phyloP scores from a whole-genome alignment of 495 filamentous ascomycete species.

The Parathielavia appendiculata region DNA sequence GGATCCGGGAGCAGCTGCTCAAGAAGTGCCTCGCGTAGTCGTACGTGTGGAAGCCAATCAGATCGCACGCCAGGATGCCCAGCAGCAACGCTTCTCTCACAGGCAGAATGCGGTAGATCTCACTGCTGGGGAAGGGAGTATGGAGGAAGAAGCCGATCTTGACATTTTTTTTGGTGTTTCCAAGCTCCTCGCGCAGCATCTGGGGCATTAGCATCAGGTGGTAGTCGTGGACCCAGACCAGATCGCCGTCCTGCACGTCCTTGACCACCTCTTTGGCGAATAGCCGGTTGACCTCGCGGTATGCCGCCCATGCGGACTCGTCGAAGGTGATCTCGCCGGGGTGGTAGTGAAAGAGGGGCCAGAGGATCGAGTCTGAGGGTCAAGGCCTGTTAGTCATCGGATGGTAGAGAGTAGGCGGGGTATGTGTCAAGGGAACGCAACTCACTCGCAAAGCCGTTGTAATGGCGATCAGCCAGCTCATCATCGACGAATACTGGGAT shows the following conservation, averaged over 20 bases:
- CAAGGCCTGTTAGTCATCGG: neutral
- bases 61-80: constrained; percentile 76
- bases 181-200: constrained; percentile 73
- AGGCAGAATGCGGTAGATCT: constrained; percentile 86
- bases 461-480: constrained; percentile 72
- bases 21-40: constrained; percentile 89
- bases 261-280: constrained; percentile 76
- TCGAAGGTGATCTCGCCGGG: constrained; percentile 89
- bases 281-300: constrained; percentile 75
- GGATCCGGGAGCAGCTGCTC: constrained; percentile 74
- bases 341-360: constrained; percentile 96
- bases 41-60: constrained; percentile 93
- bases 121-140: constrained; percentile 87
- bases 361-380: constrained; percentile 75
- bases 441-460: constrained; percentile 84
- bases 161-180: constrained; percentile 64
- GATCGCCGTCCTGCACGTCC: constrained; percentile 67
- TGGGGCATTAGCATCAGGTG: constrained; percentile 87
- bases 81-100: constrained; percentile 76
- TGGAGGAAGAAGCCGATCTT: constrained; percentile 95
- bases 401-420: neutral
- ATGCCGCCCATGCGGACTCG: constrained; percentile 80
- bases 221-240: constrained; percentile 97
- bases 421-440: constrained; percentile 3
- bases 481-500: constrained; percentile 75